Conservation (phyloP, 2,329 filamentous ascomycete genomes). For the Epichloe coenophiala region DNA sequence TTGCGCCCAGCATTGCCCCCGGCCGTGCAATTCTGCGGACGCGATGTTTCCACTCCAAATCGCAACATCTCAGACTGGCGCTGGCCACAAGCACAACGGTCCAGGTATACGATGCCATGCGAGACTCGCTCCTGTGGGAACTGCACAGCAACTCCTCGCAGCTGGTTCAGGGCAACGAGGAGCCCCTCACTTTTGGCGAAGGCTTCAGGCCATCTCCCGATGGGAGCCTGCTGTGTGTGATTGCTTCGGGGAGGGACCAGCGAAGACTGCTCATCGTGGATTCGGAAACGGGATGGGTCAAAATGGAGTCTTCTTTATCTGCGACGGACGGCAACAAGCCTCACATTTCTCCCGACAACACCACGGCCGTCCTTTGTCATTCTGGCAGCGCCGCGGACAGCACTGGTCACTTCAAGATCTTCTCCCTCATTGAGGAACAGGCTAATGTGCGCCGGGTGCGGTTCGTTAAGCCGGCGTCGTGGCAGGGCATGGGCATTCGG, state of each 20-base stretch:
- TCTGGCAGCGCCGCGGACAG: background rate
- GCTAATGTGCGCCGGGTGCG: background rate
- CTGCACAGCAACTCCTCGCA: slow-evolving; percentile 5
- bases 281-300: slow-evolving; percentile 4
- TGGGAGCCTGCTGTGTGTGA: slow-evolving; percentile 3
- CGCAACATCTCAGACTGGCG: background rate
- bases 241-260: background rate
- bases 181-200: slow-evolving; percentile 2
- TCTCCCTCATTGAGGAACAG: background rate
- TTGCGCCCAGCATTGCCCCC: slow-evolving; percentile 3
- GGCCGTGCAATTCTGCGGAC: background rate
- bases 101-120: slow-evolving; percentile 3
- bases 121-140: slow-evolving; percentile 5
- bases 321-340: slow-evolving; percentile 2
- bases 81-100: background rate
- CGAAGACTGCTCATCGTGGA: slow-evolving; percentile 3
- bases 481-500: slow-evolving; percentile 2
- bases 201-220: slow-evolving; percentile 4
- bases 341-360: slow-evolving; percentile 2
- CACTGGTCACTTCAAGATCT: background rate
- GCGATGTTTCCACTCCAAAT: slow-evolving; percentile 1
- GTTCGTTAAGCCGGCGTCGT: background rate
- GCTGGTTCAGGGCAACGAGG: slow-evolving; percentile 3
- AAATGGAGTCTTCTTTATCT: background rate
- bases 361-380: slow-evolving; percentile 2